A percentile compares a stretch with the other conserved stretches of the same genome.
These are phyloP conservation scores for Malassezia pachydermatis DNA, from an alignment of 1,284 basidiomycete species.

Conservation along the genomic window DNA sequence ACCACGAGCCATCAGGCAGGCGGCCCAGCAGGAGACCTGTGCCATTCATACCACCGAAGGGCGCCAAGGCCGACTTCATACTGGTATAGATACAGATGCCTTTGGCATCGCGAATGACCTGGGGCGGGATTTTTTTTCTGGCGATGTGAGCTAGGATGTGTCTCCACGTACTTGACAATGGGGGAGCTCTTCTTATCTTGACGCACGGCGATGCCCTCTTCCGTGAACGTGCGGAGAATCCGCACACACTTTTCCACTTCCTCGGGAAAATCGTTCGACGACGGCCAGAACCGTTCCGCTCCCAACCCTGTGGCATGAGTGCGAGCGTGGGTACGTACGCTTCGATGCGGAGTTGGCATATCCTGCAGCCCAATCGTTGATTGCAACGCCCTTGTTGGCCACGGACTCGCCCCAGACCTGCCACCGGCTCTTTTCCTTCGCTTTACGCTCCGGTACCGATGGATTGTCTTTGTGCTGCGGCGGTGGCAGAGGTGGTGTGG, in stretches of 20 bases:
- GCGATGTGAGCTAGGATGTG: background rate
- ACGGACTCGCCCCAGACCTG: background rate
- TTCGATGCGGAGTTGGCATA: slow-evolving; percentile 39
- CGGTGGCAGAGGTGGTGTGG: too few species aligned
- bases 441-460: background rate
- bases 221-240: slow-evolving; percentile 49
- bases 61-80: slow-evolving; percentile 52
- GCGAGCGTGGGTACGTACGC: slow-evolving; percentile 5
- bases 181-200: slow-evolving; percentile 39
- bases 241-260: slow-evolving; percentile 54
- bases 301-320: slow-evolving; percentile 42
- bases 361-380: slow-evolving; percentile 40
- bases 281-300: slow-evolving; percentile 54
- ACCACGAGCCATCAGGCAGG: slow-evolving; percentile 50
- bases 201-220: slow-evolving; percentile 32
- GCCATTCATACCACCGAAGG: slow-evolving; percentile 54
- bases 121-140: slow-evolving; percentile 51
- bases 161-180: slow-evolving; percentile 50
- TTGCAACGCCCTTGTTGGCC: slow-evolving; percentile 32
- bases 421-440: slow-evolving; percentile 1
- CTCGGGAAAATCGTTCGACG: slow-evolving; percentile 51
- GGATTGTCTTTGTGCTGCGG: slow-evolving; percentile 1
- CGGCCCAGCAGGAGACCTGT: slow-evolving; percentile 47
- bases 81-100: slow-evolving; percentile 52
- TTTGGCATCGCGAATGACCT: slow-evolving; percentile 50